Percentiles rank a stretch among this genome's conserved stretches.
Evolutionary conservation across 192 early-diverging fungal genomes (phyloP).

Genomic region (Haplosporangium gracile): DNA sequence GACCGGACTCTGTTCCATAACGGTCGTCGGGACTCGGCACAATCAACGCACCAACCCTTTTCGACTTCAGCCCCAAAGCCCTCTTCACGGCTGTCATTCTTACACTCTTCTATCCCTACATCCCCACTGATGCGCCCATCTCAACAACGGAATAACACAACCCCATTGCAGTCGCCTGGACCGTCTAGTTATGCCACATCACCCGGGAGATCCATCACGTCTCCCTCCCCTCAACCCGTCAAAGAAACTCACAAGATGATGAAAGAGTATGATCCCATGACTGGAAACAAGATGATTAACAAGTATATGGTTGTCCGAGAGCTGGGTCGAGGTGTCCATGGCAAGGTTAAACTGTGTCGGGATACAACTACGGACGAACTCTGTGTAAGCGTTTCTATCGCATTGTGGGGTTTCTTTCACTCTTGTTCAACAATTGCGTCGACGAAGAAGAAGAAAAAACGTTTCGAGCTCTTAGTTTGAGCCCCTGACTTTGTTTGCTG

Average conservation of each 20-base stretch:
- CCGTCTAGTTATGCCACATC: slow-evolving; percentile 33
- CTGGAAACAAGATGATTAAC: slow-evolving; percentile 98
- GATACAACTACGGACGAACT: slow-evolving; percentile 83
- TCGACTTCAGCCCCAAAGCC: slow-evolving; percentile 50
- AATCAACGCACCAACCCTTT: slow-evolving; percentile 2
- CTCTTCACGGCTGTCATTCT: slow-evolving; percentile 43
- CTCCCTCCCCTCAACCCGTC: slow-evolving; percentile 64
- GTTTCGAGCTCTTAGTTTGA: slow-evolving; percentile 73
- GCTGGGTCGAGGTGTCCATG: slow-evolving; percentile 94
- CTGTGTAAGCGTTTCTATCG: slow-evolving; percentile 66
- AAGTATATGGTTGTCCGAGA: slow-evolving; percentile 92
- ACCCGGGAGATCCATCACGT: slow-evolving; percentile 27
- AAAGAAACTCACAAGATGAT: slow-evolving; percentile 89
- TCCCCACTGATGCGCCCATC: slow-evolving; percentile 32
- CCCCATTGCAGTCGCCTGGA: slow-evolving; percentile 32
- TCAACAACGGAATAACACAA: slow-evolving; percentile 47
- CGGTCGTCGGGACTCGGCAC: slow-evolving; percentile 7
- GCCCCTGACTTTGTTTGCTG: not conserved
- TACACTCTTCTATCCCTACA: slow-evolving; percentile 35
- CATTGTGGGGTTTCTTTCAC: not conserved
- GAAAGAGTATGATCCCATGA: slow-evolving; percentile 84
- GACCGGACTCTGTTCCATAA: slow-evolving; percentile 33
- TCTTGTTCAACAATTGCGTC: not conserved
- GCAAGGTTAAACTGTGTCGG: slow-evolving; percentile 93
- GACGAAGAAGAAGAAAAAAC: not conserved